A percentile compares a stretch with the other conserved stretches of the same genome.
Conservation (phyloP, 345 rosid species). For the Diplotaxis tenuifolia region DNA sequence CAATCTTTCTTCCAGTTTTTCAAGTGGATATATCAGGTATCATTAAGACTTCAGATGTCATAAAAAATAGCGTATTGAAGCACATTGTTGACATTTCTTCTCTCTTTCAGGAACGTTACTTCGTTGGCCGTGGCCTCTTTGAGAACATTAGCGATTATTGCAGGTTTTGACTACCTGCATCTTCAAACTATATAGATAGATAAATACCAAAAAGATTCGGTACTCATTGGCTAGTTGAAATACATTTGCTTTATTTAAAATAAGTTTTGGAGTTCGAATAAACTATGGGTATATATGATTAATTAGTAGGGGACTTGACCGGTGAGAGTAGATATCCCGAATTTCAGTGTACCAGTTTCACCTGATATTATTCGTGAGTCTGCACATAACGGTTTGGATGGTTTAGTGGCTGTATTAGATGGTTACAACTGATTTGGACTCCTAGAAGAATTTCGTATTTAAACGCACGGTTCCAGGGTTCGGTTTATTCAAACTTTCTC, state of each 20-base stretch:
- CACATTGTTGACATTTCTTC: conserved; percentile 11
- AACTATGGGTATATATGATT: conserved; percentile 2
- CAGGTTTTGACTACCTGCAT: conserved; percentile 50
- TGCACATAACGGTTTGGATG: conserved; percentile 11
- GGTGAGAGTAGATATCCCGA: conserved; percentile 4
- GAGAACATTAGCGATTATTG: conserved; percentile 83
- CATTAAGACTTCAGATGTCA: conserved; percentile 8
- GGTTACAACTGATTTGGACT: conserved; percentile 8
- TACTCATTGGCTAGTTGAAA: conserved; percentile 11
- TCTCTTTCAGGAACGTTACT: conserved; percentile 85
- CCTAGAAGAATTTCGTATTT: conserved; percentile 7
- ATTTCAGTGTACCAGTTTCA: conserved; percentile 1
- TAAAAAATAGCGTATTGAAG: conserved; percentile 13
- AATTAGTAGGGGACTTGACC: neutral
- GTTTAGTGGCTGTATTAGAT: conserved; percentile 9
- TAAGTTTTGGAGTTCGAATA: neutral
- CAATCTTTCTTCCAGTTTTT: conserved; percentile 96
- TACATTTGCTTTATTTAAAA: neutral
- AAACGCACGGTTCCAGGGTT: conserved; percentile 1
- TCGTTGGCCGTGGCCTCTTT: conserved; percentile 93
- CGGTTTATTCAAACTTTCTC: neutral
- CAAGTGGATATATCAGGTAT: conserved; percentile 98
- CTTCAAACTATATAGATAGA: neutral
- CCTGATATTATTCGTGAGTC: neutral
- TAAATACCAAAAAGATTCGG: neutral